These are phyloP conservation scores for Pleurotus citrinopileatus DNA, from an alignment of 768 basidiomycete genomes.

Conservation along the genomic window DNA sequence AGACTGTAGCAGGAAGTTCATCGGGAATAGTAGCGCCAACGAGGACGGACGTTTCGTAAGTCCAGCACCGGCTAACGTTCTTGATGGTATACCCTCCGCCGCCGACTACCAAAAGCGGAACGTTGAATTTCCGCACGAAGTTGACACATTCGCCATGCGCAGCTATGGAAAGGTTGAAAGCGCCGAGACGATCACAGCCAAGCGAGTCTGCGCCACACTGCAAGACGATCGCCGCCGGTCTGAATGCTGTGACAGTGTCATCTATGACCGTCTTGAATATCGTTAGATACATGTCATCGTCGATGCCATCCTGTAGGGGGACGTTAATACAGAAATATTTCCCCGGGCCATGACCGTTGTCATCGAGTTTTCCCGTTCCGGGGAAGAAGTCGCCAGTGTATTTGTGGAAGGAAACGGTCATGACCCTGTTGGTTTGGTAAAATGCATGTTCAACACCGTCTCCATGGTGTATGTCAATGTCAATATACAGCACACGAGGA, in stretches of 20 bases:
- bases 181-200: constrained; percentile 91
- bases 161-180: constrained; percentile 96
- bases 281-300: constrained; percentile 94
- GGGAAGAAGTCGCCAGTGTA: constrained; percentile 99
- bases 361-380: constrained; percentile 93
- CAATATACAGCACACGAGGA: constrained; percentile 94
- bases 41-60: constrained; percentile 94
- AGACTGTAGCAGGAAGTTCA: constrained; percentile 84
- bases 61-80: constrained; percentile 98
- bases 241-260: constrained; percentile 86
- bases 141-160: constrained; percentile 98
- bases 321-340: constrained; percentile 97
- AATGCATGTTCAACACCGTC: constrained; percentile 98
- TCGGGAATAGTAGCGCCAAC: constrained; percentile 82
- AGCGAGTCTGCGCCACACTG: constrained; percentile 98
- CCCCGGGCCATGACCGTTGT: constrained; percentile 83
- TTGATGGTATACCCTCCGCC: constrained; percentile 97
- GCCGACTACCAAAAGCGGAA: constrained; percentile 89
- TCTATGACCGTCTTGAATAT: constrained; percentile 97
- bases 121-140: constrained; percentile 89
- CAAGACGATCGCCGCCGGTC: constrained; percentile 86
- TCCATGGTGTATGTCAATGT: constrained; percentile 99
- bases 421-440: constrained; percentile 96
- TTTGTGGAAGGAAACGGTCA: constrained; percentile 99
- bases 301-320: constrained; percentile 92